Evolutionary conservation across 139 green algal species (phyloP).

Genomic region (Chlorella vulgaris): DNA sequence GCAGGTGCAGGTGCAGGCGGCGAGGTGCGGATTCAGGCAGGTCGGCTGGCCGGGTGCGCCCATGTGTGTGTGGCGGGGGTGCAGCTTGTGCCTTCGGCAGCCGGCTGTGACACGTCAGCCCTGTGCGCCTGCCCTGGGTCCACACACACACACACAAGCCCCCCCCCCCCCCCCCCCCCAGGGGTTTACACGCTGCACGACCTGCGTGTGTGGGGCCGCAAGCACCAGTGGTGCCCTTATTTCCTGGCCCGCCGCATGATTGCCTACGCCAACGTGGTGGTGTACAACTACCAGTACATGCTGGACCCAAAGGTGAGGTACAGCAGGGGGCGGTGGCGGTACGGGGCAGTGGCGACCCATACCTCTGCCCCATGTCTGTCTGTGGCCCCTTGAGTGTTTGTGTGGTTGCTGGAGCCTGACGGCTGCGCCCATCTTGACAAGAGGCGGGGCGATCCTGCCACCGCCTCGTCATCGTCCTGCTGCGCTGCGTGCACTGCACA

Average conservation of each 20-base stretch:
- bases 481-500: too few species aligned
- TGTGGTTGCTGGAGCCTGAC: not conserved
- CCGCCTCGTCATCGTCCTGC: too few species aligned
- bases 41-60: not conserved
- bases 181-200: slow-evolving; percentile 91
- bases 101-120: too few species aligned
- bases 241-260: slow-evolving; percentile 98
- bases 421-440: too few species aligned
- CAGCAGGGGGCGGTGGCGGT: not conserved
- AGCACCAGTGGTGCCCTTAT: slow-evolving; percentile 97
- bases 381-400: too few species aligned
- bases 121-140: too few species aligned
- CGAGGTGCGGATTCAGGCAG: not conserved
- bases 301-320: slow-evolving; percentile 91
- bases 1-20: not conserved
- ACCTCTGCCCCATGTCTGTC: too few species aligned
- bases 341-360: not conserved
- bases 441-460: too few species aligned
- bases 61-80: not conserved
- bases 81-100: too few species aligned
- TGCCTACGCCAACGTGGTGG: slow-evolving; percentile 93
- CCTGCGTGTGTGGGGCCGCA: slow-evolving; percentile 84
- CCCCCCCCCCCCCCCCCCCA: too few species aligned
- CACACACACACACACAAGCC: too few species aligned
- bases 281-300: slow-evolving; percentile 99